These are phyloP conservation scores for Aspergillus texensis DNA, from an alignment of 2,329 filamentous ascomycete species.

Conservation along the genomic window DNA sequence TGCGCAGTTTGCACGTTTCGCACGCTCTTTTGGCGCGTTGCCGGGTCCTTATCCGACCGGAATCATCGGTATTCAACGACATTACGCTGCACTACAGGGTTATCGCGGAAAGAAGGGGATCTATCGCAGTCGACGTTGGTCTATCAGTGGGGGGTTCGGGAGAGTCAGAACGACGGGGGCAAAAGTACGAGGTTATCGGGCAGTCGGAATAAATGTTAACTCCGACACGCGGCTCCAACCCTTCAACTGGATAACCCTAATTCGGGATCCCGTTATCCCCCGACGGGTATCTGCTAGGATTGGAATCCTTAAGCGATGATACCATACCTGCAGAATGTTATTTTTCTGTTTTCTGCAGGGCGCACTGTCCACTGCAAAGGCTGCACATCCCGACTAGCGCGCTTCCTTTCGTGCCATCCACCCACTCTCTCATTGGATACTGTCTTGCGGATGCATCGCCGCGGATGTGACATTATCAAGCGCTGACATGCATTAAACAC, in stretches of 20 bases:
- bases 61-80: conserved; percentile 1
- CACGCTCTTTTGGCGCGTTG: conserved; percentile 14
- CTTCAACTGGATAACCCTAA: background rate
- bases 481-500: background rate
- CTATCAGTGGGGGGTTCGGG: background rate
- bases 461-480: background rate
- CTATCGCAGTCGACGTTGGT: background rate
- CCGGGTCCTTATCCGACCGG: conserved; percentile 1
- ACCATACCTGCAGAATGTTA: background rate
- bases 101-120: background rate
- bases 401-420: background rate
- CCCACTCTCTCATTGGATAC: background rate
- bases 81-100: conserved; percentile 1
- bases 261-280: conserved; percentile 1
- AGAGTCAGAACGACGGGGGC: background rate
- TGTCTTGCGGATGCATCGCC: background rate
- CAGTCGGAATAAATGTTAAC: background rate
- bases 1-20: conserved; percentile 9
- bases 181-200: background rate
- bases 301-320: background rate
- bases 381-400: background rate
- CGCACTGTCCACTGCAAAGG: conserved; percentile 1
- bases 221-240: background rate
- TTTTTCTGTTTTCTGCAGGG: background rate
- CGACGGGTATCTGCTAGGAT: background rate